Conservation (phyloP, 2,329 filamentous ascomycete species). For the Nectriaceae sp. region DNA sequence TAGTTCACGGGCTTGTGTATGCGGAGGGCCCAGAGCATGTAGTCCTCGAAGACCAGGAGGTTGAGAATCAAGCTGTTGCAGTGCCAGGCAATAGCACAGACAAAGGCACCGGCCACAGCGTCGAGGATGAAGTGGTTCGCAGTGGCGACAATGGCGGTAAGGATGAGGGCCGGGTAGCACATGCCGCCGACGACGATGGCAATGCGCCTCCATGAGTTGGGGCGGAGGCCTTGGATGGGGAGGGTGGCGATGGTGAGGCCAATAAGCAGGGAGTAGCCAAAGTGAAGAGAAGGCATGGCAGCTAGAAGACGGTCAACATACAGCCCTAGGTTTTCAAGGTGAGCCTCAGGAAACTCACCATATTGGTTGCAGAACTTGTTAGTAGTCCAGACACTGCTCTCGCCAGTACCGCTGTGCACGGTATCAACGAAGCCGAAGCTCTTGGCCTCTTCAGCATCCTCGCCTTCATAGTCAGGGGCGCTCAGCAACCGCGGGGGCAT, state of each 20-base stretch:
- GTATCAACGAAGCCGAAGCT: constrained; percentile 64
- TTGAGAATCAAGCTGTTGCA: constrained; percentile 59
- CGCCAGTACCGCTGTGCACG: constrained; percentile 50
- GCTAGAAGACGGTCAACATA: constrained; percentile 42
- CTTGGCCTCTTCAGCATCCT: constrained; percentile 58
- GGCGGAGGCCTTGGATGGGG: constrained; percentile 58
- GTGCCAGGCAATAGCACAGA: constrained; percentile 66
- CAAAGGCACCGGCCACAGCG: constrained; percentile 66
- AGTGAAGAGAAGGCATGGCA: constrained; percentile 76
- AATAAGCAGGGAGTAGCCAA: constrained; percentile 74
- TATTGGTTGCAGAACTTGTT: constrained; percentile 78
- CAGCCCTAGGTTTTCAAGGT: no score
- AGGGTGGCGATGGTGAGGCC: constrained; percentile 69
- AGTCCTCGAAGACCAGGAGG: constrained; percentile 66
- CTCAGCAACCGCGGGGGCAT: constrained; percentile 65
- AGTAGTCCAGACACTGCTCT: constrained; percentile 57
- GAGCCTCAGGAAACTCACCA: constrained; percentile 52
- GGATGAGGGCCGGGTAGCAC: constrained; percentile 64
- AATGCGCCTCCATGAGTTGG: constrained; percentile 52
- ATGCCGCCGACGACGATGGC: constrained; percentile 51
- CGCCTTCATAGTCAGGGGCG: constrained; percentile 55
- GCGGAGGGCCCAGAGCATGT: constrained; percentile 62
- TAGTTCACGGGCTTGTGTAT: constrained; percentile 64
- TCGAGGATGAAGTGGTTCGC: constrained; percentile 76
- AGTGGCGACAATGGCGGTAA: constrained; percentile 69